Conservation (phyloP, 202 grass and related monocot species). For the Bolboschoenoplectus hybrid region DNA sequence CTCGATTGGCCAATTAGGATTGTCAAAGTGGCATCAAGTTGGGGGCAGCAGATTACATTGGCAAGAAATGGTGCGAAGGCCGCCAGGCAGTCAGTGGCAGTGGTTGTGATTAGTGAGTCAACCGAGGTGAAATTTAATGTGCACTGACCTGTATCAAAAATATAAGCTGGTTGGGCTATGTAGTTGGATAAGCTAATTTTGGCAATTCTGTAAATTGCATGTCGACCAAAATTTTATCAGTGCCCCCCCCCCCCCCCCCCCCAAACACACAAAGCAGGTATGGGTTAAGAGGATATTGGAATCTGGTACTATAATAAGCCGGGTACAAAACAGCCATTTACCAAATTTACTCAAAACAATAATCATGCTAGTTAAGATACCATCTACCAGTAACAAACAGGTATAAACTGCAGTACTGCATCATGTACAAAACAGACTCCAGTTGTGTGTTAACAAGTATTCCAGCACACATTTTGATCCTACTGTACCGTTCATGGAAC, state of each 20-base stretch:
- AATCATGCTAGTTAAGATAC: conserved; percentile 4
- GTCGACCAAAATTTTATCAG: neutral
- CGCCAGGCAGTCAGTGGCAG: conserved; percentile 77
- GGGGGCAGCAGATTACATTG: conserved; percentile 95
- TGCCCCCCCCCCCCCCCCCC: no score
- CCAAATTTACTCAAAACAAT: neutral
- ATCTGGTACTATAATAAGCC: neutral
- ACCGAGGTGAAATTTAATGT: conserved; percentile 75
- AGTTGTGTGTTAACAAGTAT: neutral
- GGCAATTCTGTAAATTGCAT: neutral
- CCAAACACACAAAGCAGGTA: no score
- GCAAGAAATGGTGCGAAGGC: conserved; percentile 84
- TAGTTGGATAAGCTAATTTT: neutral
- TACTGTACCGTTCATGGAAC: neutral
- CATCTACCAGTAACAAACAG: neutral
- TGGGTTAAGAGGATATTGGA: neutral
- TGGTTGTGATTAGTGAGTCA: conserved; percentile 66
- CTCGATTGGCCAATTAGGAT: conserved; percentile 95
- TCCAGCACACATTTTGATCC: neutral
- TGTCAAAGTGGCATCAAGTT: conserved; percentile 78
- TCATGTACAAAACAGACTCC: neutral
- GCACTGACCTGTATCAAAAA: conserved; percentile 58
- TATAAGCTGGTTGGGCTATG: neutral
- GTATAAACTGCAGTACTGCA: neutral
- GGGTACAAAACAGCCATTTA: neutral